phyloP scores from a whole-genome alignment of 1,139 yeast species.

The Pichia sp. region DNA sequence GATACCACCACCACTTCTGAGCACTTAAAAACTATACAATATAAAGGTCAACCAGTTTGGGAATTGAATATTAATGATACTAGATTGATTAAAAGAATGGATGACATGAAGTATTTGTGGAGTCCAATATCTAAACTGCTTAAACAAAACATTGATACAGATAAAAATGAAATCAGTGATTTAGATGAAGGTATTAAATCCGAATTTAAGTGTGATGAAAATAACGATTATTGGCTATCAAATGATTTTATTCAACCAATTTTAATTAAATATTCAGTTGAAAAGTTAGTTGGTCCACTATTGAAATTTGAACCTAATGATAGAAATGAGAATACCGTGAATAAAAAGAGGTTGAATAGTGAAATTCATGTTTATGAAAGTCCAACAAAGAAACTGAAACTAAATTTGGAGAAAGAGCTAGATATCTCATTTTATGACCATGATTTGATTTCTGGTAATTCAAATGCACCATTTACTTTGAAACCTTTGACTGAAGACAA shows the following conservation, averaged over 20 bases:
- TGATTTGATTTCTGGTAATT: slow-evolving; percentile 33
- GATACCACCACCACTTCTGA: neutral
- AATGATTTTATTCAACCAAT: slow-evolving; percentile 54
- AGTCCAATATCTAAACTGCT: neutral
- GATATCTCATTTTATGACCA: slow-evolving; percentile 25
- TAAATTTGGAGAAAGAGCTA: neutral
- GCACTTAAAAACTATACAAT: neutral
- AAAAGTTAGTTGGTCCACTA: slow-evolving; percentile 56
- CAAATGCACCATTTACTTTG: slow-evolving; percentile 47
- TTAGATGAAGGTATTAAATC: neutral
- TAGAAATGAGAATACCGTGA: neutral
- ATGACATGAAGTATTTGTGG: slow-evolving; percentile 5
- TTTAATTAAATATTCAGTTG: slow-evolving; percentile 58
- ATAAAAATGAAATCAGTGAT: neutral
- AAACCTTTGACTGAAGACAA: slow-evolving; percentile 39
- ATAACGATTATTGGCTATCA: slow-evolving; percentile 56
- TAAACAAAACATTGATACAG: neutral
- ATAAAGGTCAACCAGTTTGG: slow-evolving; percentile 12
- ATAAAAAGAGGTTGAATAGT: slow-evolving; percentile 1
- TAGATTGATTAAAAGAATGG: slow-evolving; percentile 1
- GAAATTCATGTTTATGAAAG: slow-evolving; percentile 8
- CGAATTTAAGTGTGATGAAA: slow-evolving; percentile 1
- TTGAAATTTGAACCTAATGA: slow-evolving; percentile 26
- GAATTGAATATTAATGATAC: neutral
- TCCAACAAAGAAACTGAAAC: slow-evolving; percentile 12